Evolutionary conservation across 2,329 filamentous ascomycete genomes (phyloP), one percentile per base, ranked within the genome.

Genomic region (Trichophyton schoenleinii): DNA sequence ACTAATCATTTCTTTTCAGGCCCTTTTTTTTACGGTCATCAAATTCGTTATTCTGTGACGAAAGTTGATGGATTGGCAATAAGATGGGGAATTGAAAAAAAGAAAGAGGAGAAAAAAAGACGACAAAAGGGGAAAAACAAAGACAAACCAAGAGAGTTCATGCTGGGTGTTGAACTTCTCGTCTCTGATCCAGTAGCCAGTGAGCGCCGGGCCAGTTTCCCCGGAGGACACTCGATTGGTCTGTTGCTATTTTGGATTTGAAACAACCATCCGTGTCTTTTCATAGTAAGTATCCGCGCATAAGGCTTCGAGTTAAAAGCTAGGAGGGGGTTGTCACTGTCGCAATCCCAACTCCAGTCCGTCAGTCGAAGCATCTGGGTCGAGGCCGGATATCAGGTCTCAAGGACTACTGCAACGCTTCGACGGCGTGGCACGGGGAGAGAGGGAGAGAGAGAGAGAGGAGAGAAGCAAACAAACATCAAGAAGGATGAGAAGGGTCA

Each of bases 241-340:
- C 31, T 55, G 49, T 55, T 55, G 31, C 49, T 55, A 55, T 55
- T 55, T 55, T 55, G 28, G 49, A 55, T 36, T 55, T 55, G 49
- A 55, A 55, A 55, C 49, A 55, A 34, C 31, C 28, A 55, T 55
- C 49, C 49, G 49, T 55, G 49, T 34, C 49, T 55, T 55, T 55
- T 8, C 49, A 55, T 34, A 36, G 49, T 34, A 55, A 55, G 49
- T 55, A 34, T 55, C 25, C 49, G 49, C 49, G 49, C 49, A 34
- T 36, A 36, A 53, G 49, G 49, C 49, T 55, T 36, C n/a, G 28
- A 36, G 49, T 36, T 36, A 36, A 55, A 34, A 20, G 15, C 15
- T 38, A 38, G 11, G 28, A 55, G 49, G 31, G 49, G 15, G 28
- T 13, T 55, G 49, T 55, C 13, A 8, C 49, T 5, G 20, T n/a